Evolutionary conservation across 371 early-diverging fungal species (phyloP).

Genomic region (Smittium mucronatum): DNA sequence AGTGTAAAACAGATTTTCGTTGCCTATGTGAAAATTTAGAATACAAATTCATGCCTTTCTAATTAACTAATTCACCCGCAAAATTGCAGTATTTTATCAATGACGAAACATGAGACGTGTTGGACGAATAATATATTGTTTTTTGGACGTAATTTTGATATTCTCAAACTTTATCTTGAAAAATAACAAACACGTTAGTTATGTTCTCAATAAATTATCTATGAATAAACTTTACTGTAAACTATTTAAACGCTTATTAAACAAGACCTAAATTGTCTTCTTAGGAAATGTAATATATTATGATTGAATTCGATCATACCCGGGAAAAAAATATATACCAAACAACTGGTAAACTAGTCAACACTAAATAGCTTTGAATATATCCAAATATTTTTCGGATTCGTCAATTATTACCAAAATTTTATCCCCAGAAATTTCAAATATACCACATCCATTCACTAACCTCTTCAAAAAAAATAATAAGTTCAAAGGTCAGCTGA

Average conservation of each 20-base stretch:
- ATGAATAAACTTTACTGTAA: slow-evolving; percentile 18
- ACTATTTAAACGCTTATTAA: slow-evolving; percentile 40
- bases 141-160: slow-evolving; percentile 45
- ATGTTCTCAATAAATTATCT: slow-evolving; percentile 28
- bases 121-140: slow-evolving; percentile 34
- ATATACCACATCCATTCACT: slow-evolving; percentile 18
- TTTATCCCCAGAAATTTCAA: slow-evolving; percentile 20
- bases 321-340: background rate
- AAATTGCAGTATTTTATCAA: slow-evolving; percentile 35
- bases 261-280: slow-evolving; percentile 25
- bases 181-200: slow-evolving; percentile 29
- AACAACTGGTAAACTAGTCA: slow-evolving; percentile 11
- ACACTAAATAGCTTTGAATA: slow-evolving; percentile 12
- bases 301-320: background rate
- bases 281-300: slow-evolving; percentile 31
- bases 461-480: background rate
- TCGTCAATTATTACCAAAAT: slow-evolving; percentile 24
- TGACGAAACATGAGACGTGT: slow-evolving; percentile 20
- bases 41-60: slow-evolving; percentile 40
- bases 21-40: slow-evolving; percentile 33
- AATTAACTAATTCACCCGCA: slow-evolving; percentile 31
- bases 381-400: slow-evolving; percentile 27
- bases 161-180: slow-evolving; percentile 34
- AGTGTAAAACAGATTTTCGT: slow-evolving; percentile 38
- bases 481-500: background rate